Base-by-base conservation (phyloP, 2,329 filamentous ascomycete genomes). In the Sarocladium brachiariae region DNA sequence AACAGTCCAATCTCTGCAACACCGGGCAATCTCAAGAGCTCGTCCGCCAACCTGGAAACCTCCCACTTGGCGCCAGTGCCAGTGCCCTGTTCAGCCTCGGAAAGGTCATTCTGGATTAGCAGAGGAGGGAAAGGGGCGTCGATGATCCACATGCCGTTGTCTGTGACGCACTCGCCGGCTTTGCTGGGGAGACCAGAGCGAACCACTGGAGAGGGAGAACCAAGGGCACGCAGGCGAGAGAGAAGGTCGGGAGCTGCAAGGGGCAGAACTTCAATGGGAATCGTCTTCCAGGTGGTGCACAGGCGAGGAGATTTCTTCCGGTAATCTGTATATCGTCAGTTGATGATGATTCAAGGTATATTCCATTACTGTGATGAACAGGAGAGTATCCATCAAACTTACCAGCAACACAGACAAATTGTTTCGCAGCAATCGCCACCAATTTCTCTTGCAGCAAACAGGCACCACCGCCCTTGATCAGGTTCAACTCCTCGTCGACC, bases 361-460 rank as follows among this genome's bases (percentile, higher is more conserved):
- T n/a, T n/a, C n/a, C n/a, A n/a, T n/a, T n/a, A n/a, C n/a, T n/a
- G n/a, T n/a, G n/a, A n/a, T n/a, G n/a, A n/a, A n/a, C n/a, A n/a
- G n/a, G n/a, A n/a, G n/a, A n/a, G n/a, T n/a, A n/a, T n/a, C n/a
- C n/a, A 23, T 68, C 77, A 18, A 21, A 39, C 35, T 61, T 69
- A 88, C 84, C 86, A 51, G 89, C 89, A 52, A 95, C 89, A 60
- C 88, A 92, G 55, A 96, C 77, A 62, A 96, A 96, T 64, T 88
- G 87, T 68, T 83, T 87, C 3, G 89, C 86, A 47, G 86, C 81
- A 53, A 89, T 81, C 4, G 91, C 91, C 4, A 99, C 91, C 31
- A 99, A 76, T 74, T 99, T 99, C 72, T 99, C 93, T 69, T 97
- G 93, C 73, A 96, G 95, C 51, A 97, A 72, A 69, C 93, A 99